Conservation (phyloP, 1,284 basidiomycete species). For the Tremellales sp. region DNA sequence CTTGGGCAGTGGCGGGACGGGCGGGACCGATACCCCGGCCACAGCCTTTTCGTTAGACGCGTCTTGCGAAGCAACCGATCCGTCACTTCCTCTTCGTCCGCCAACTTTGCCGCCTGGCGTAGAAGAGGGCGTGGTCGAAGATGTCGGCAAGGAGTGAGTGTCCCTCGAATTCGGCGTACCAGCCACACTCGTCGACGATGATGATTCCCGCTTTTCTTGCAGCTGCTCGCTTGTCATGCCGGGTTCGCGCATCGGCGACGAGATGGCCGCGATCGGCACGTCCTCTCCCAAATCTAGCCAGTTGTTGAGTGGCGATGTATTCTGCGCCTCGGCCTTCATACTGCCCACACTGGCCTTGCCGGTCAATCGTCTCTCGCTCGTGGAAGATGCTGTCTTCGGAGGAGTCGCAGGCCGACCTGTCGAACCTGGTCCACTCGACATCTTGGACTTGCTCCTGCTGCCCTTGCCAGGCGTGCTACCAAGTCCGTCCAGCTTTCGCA, state of each 20-base stretch:
- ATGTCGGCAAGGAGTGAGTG: conserved; percentile 55
- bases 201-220: conserved; percentile 71
- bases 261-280: conserved; percentile 12
- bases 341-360: conserved; percentile 15
- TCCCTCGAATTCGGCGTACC: conserved; percentile 50
- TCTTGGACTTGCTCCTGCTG: conserved; percentile 46
- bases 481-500: conserved; percentile 89
- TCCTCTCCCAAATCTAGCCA: conserved; percentile 36
- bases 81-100: conserved; percentile 56
- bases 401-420: conserved; percentile 73
- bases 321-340: conserved; percentile 6
- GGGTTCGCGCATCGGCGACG: background rate
- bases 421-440: conserved; percentile 38
- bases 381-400: conserved; percentile 48
- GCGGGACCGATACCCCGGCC: conserved; percentile 72
- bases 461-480: conserved; percentile 61
- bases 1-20: conserved; percentile 94
- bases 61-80: conserved; percentile 70
- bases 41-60: conserved; percentile 47
- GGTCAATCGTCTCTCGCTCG: conserved; percentile 1
- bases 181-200: conserved; percentile 79
- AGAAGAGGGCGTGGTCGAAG: conserved; percentile 56
- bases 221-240: no score
- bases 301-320: conserved; percentile 27
- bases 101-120: conserved; percentile 52